Evolutionary conservation across 345 rosid genomes (phyloP).

Genomic region (Eucalyptus leucophloia): DNA sequence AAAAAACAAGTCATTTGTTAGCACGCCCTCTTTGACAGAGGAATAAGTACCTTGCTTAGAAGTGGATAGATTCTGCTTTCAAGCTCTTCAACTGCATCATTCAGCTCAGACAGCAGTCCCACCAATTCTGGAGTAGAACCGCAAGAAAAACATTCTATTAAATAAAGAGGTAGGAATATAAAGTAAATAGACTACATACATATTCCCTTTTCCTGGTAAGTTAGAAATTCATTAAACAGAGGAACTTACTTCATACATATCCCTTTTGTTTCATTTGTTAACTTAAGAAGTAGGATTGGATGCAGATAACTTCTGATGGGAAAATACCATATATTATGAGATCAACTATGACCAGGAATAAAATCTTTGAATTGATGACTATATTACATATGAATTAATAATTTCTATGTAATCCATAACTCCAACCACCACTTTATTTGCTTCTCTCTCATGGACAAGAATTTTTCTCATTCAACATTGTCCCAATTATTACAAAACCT

Average conservation of each 20-base stretch:
- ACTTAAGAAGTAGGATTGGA: background rate
- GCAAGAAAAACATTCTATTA: background rate
- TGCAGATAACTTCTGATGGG: background rate
- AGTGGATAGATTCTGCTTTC: no score
- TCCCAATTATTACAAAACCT: no score
- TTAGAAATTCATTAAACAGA: background rate
- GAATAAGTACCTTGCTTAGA: no score
- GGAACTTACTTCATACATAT: background rate
- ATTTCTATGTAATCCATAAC: background rate
- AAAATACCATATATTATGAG: background rate
- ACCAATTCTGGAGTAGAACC: constrained; percentile 92
- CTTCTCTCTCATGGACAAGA: background rate
- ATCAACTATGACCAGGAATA: background rate
- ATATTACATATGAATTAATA: background rate
- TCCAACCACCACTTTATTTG: background rate
- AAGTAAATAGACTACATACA: background rate
- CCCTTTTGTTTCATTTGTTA: no score
- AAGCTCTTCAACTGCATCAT: background rate
- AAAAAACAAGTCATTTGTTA: no score
- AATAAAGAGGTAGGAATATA: background rate
- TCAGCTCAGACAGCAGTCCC: constrained; percentile 74
- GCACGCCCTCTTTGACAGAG: rapidly evolving
- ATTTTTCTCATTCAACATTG: no score
- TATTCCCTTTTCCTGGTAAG: background rate
- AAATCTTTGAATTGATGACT: background rate